Percentiles rank a stretch among this genome's conserved stretches.
Conservation (phyloP, 164 flowering plant genomes). For the Magnolia sinica region DNA sequence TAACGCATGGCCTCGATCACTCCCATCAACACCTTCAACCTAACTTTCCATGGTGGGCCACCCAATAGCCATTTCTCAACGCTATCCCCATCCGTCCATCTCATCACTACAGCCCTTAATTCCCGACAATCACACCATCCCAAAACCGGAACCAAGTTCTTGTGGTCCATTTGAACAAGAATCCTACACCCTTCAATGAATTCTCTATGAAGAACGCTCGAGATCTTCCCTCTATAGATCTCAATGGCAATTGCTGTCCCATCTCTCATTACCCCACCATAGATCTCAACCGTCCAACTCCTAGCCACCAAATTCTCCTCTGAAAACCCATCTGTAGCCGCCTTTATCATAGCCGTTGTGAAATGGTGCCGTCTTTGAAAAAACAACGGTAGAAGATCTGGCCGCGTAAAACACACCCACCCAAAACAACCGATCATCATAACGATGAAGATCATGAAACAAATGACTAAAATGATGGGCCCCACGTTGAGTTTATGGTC, state of each 20-base stretch:
- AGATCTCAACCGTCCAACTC: conserved; percentile 35
- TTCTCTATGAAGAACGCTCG: conserved; percentile 26
- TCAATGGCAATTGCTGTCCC: conserved; percentile 46
- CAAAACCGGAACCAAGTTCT: conserved; percentile 44
- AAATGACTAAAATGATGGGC: conserved; percentile 30
- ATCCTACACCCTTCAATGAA: conserved; percentile 43
- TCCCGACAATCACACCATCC: conserved; percentile 50
- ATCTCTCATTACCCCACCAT: conserved; percentile 43
- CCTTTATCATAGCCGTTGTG: conserved; percentile 39
- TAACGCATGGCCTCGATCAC: conserved; percentile 45
- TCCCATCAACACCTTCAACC: conserved; percentile 39
- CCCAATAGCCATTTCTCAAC: conserved; percentile 41
- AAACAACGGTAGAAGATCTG: conserved; percentile 33
- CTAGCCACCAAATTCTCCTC: conserved; percentile 33
- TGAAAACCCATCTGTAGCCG: conserved; percentile 48
- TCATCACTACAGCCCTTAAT: conserved; percentile 41
- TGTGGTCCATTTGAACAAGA: conserved; percentile 44
- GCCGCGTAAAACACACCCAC: conserved; percentile 45
- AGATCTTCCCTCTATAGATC: conserved; percentile 27
- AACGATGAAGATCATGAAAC: conserved; percentile 33
- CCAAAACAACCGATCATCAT: conserved; percentile 23
- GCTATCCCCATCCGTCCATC: conserved; percentile 42
- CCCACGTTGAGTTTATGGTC: conserved; percentile 25
- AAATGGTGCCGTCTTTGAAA: conserved; percentile 27
- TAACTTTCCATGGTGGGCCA: conserved; percentile 51